Evolutionary conservation across 2,329 filamentous ascomycete species (phyloP).

Genomic region (Zymoseptoria ardabiliae): DNA sequence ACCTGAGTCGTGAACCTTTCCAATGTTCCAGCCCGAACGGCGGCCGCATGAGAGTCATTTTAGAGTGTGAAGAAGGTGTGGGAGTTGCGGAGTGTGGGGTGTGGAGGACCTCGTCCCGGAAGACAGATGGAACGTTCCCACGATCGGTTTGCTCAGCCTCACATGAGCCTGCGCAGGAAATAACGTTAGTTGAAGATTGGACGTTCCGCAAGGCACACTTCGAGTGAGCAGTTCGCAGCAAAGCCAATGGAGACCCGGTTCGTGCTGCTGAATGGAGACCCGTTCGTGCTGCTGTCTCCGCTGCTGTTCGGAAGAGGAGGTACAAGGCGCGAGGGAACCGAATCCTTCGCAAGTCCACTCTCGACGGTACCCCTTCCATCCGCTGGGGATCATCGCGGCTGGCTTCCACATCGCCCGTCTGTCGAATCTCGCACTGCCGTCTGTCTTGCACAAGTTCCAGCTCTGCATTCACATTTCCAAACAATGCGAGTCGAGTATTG

Average conservation of each 20-base stretch:
- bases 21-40: not conserved
- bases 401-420: not conserved
- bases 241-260: too few relatives aligned
- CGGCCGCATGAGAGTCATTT: not conserved
- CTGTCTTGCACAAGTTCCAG: not conserved
- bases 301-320: not conserved
- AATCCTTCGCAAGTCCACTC: not conserved
- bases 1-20: not conserved
- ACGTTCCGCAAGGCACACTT: too few relatives aligned
- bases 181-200: not conserved
- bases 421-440: not conserved
- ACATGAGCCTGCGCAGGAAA: not conserved
- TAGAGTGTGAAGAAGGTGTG: too few relatives aligned
- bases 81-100: not conserved
- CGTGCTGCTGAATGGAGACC: too few relatives aligned
- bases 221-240: too few relatives aligned
- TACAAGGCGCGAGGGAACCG: not conserved
- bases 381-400: not conserved
- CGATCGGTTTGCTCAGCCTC: too few relatives aligned
- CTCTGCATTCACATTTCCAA: not conserved
- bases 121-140: not conserved
- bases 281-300: not conserved
- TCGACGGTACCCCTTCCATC: not conserved
- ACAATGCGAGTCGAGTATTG: too few relatives aligned
- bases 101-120: not conserved